Evolutionary conservation across 768 basidiomycete species (phyloP).

Genomic region (Boletus fagicola): DNA sequence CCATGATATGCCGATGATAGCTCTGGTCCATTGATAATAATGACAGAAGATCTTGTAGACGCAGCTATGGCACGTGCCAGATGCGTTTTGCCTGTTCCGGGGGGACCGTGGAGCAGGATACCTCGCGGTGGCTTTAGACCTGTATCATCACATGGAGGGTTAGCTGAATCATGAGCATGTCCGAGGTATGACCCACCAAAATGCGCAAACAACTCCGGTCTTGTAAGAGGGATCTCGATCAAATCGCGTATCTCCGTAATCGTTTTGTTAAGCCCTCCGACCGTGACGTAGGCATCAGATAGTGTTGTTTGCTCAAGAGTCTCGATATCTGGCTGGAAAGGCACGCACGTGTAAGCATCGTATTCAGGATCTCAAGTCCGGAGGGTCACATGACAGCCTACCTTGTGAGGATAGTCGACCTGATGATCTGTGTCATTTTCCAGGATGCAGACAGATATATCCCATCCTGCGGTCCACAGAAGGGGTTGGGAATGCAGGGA

Average conservation of each 20-base stretch:
- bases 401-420: conserved; percentile 35
- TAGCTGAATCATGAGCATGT: conserved; percentile 18
- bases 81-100: conserved; percentile 98
- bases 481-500: conserved; percentile 40
- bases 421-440: conserved; percentile 30
- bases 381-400: conserved; percentile 14
- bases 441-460: conserved; percentile 51
- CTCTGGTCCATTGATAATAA: conserved; percentile 94
- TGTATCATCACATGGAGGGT: conserved; percentile 21
- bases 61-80: conserved; percentile 91
- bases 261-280: conserved; percentile 88
- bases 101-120: conserved; percentile 90
- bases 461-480: conserved; percentile 70
- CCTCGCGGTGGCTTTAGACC: conserved; percentile 97
- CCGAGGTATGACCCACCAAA: conserved; percentile 50
- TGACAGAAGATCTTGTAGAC: conserved; percentile 81
- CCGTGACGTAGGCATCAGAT: conserved; percentile 67
- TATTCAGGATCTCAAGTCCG: conserved; percentile 7
- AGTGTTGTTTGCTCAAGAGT: conserved; percentile 41
- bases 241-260: conserved; percentile 83
- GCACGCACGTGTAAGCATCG: conserved; percentile 14
- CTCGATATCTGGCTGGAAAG: conserved; percentile 45
- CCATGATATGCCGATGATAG: conserved; percentile 95
- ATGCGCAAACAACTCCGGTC: conserved; percentile 76
- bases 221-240: conserved; percentile 80